Evolutionary conservation across 2,329 filamentous ascomycete species (phyloP), one percentile per base, ranked within the genome.

Genomic region (Fusarium sororula): DNA sequence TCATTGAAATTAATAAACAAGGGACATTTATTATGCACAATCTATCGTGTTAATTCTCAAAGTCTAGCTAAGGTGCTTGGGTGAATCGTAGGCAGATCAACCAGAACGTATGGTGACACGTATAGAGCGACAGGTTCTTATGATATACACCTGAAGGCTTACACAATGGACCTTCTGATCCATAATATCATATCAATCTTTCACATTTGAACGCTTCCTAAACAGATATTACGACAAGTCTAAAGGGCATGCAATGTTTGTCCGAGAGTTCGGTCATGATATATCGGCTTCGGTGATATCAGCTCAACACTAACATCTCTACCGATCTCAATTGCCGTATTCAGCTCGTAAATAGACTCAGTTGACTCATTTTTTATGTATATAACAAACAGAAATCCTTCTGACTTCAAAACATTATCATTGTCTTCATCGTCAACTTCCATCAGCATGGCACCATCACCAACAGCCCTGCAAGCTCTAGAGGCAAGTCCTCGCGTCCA

Each of bases 401-500:
- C n/a, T n/a, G 6, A 14, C 11, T n/a, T 18, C 6, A 28, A 28
- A 30, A 1, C 7, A 26, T 30, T 8, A 14, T 26, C 7, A 35
- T 13, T 5, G 15, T 4, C 35, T 11, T 24, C 28, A 41, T 30
- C 20, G 6, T n/a, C 56, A 17, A 14, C 15, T 17, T 45, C 28
- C 12, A 26, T 22, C 37, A 55, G 3, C 54, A 78, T 78, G 73
- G 47, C 72, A 20, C 68, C 67, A 47, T 53, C 75, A 13, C 41
- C 80, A 44, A 51, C 60, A 28, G 75, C 74, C n/a, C 42, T 62
- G 1, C 77, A 77, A 57, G 68, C 76, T 37, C 38, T 79, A 22
- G 69, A 73, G 66, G 78, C 77, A 7, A 78, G 70, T 35, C 62
- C 75, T 44, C 75, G 78, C 2, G 73, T 81, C 3, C 77, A 78